A percentile compares a stretch with the other conserved stretches of the same genome.
Conservation (phyloP, 352 stramenopile genomes). For the Phytopythium vexans region DNA sequence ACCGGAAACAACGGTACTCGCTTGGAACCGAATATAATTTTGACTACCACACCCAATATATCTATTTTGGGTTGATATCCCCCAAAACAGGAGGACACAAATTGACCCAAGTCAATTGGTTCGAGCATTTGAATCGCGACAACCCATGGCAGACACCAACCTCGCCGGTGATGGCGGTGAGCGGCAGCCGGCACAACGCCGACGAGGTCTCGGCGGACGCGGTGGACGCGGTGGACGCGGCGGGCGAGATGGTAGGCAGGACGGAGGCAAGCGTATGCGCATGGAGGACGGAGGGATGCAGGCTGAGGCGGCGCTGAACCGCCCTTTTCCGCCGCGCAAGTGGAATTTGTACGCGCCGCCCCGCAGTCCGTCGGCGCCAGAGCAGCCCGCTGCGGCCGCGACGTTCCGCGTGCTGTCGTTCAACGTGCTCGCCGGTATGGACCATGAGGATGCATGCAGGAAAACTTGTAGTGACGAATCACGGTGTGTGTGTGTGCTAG, state of each 20-base stretch:
- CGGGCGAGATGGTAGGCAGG: too few relatives aligned
- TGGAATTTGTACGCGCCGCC: slow-evolving; percentile 55
- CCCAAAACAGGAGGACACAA: background rate
- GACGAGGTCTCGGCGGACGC: background rate
- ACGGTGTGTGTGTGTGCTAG: slow-evolving; percentile 13
- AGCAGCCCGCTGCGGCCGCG: slow-evolving; percentile 15
- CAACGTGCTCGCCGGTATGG: slow-evolving; percentile 61
- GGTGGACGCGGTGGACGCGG: too few relatives aligned
- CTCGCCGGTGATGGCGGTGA: background rate
- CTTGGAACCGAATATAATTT: too few relatives aligned
- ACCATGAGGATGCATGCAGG: background rate
- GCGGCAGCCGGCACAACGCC: slow-evolving; percentile 9
- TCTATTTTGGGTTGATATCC: background rate
- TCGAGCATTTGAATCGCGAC: background rate
- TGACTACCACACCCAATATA: too few relatives aligned
- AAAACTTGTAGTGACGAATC: background rate
- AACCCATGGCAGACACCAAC: too few relatives aligned
- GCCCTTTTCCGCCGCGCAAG: slow-evolving; percentile 15
- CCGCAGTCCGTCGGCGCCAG: slow-evolving; percentile 8
- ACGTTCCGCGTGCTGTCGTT: slow-evolving; percentile 71
- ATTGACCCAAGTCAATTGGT: slow-evolving; percentile 4
- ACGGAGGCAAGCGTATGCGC: too few relatives aligned
- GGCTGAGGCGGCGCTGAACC: background rate
- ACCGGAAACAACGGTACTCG: too few relatives aligned
- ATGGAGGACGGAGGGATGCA: background rate